These are phyloP conservation scores for Lomentospora prolificans DNA, from an alignment of 2,329 filamentous ascomycete species.

Conservation along the genomic window DNA sequence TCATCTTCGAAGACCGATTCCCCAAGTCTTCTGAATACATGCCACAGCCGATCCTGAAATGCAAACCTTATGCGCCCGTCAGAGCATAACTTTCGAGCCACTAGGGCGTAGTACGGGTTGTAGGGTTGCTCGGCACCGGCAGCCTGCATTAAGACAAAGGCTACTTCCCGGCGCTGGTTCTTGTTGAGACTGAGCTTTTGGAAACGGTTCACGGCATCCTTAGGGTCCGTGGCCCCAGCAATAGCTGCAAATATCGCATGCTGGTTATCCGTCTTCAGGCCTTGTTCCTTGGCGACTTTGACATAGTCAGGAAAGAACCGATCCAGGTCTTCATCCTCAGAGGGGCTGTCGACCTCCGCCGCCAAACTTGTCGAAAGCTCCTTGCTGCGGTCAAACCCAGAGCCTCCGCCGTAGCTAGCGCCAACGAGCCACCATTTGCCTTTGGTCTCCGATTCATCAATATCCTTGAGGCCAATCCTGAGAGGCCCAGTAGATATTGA, in stretches of 20 bases:
- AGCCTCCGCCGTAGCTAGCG: constrained; percentile 63
- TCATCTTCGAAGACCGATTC: constrained; percentile 63
- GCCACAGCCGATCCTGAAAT: constrained; percentile 82
- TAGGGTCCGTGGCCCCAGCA: constrained; percentile 73
- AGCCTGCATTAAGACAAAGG: constrained; percentile 80
- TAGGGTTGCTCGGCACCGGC: constrained; percentile 73
- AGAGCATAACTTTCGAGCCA: constrained; percentile 67
- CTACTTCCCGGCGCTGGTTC: constrained; percentile 76
- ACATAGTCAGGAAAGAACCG: constrained; percentile 54
- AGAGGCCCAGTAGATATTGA: constrained; percentile 72
- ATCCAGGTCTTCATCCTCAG: constrained; percentile 36
- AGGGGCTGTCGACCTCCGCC: constrained; percentile 3
- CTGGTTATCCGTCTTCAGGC: constrained; percentile 79
- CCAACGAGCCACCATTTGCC: constrained; percentile 99
- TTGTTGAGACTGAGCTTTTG: constrained; percentile 77
- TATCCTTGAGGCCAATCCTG: constrained; percentile 70
- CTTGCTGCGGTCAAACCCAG: neutral
- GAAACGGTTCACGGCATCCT: constrained; percentile 73
- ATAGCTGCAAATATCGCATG: constrained; percentile 89
- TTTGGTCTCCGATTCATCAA: constrained; percentile 71
- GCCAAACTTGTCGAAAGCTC: constrained; percentile 19
- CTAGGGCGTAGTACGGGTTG: constrained; percentile 87
- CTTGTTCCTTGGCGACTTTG: constrained; percentile 66
- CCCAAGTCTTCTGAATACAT: constrained; percentile 75
- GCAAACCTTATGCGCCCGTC: constrained; percentile 70